Conservation (phyloP, 805 yeast species). For the Blastobotrys chiropterorum region DNA sequence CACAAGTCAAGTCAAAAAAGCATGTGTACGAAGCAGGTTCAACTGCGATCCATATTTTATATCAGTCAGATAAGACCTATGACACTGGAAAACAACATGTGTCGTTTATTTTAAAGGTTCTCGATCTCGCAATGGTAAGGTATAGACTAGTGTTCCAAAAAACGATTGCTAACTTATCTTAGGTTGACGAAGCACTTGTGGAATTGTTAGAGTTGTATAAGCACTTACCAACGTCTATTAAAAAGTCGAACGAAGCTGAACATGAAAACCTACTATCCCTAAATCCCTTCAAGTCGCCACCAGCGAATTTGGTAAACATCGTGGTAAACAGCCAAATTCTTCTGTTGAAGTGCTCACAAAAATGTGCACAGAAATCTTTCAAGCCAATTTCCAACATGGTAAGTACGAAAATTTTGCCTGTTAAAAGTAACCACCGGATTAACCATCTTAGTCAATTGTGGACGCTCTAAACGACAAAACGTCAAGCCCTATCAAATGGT, state of each 20-base stretch:
- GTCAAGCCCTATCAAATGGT: slow-evolving; percentile 4
- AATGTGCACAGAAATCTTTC: slow-evolving; percentile 3
- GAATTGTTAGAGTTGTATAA: slow-evolving; percentile 4
- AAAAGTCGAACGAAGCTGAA: not conserved
- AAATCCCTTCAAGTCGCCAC: not conserved
- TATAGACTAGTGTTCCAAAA: too few species aligned
- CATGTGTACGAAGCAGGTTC: slow-evolving; percentile 4
- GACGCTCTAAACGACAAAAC: not conserved
- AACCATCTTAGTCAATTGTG: slow-evolving; percentile 6
- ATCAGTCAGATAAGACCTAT: not conserved
- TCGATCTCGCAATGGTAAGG: slow-evolving; percentile 10
- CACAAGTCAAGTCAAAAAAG: not conserved
- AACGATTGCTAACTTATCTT: not conserved
- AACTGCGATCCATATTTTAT: slow-evolving; percentile 1
- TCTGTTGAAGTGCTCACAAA: slow-evolving; percentile 9
- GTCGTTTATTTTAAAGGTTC: slow-evolving; percentile 8
- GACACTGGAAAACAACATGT: slow-evolving; percentile 5
- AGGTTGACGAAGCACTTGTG: slow-evolving; percentile 5
- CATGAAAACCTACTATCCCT: not conserved
- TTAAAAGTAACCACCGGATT: too few species aligned
- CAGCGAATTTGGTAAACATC: not conserved
- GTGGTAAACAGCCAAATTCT: slow-evolving; percentile 6
- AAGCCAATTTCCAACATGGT: slow-evolving; percentile 8
- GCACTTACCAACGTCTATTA: not conserved
- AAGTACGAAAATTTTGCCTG: not conserved